These are phyloP conservation scores for Paraphaeosphaeria sporulosa DNA, from an alignment of 2,329 filamentous ascomycete species.

Conservation along the genomic window DNA sequence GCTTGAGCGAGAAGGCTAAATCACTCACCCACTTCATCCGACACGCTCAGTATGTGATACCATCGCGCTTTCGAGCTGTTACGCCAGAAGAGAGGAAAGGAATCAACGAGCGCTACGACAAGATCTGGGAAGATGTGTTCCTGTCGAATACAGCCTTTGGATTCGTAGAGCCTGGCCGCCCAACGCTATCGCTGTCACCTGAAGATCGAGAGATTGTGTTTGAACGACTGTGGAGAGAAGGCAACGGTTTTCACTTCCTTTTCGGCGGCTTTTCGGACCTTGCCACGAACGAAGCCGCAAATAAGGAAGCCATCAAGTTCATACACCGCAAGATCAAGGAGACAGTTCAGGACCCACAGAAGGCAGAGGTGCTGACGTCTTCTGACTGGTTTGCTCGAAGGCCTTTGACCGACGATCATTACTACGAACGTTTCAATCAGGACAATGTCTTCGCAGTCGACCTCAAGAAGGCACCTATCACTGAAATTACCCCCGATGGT, in stretches of 20 bases:
- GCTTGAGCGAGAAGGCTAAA: background rate
- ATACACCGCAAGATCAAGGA: constrained; percentile 27
- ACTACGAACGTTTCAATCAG: constrained; percentile 51
- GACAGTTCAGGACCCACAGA: constrained; percentile 6
- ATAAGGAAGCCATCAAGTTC: constrained; percentile 49
- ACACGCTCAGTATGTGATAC: constrained; percentile 55
- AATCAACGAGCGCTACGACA: constrained; percentile 45
- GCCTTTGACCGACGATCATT: constrained; percentile 51
- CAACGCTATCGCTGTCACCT: background rate
- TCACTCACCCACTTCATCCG: constrained; percentile 13
- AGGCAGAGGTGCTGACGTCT: constrained; percentile 1
- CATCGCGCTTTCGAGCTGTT: constrained; percentile 56
- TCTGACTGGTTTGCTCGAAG: constrained; percentile 36
- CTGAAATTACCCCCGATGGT: constrained; percentile 37
- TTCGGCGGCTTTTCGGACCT: constrained; percentile 35
- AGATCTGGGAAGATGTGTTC: constrained; percentile 40
- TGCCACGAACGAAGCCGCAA: constrained; percentile 41
- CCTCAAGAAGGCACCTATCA: constrained; percentile 47
- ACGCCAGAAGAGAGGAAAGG: constrained; percentile 32
- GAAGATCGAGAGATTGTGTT: constrained; percentile 22
- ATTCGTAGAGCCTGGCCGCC: constrained; percentile 32
- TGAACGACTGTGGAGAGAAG: constrained; percentile 19
- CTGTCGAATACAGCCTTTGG: constrained; percentile 43
- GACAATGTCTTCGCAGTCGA: constrained; percentile 50
- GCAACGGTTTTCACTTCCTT: constrained; percentile 41